phyloP scores from a whole-genome alignment of 1,284 basidiomycete genomes.

The Apiotrichum brassicae region DNA sequence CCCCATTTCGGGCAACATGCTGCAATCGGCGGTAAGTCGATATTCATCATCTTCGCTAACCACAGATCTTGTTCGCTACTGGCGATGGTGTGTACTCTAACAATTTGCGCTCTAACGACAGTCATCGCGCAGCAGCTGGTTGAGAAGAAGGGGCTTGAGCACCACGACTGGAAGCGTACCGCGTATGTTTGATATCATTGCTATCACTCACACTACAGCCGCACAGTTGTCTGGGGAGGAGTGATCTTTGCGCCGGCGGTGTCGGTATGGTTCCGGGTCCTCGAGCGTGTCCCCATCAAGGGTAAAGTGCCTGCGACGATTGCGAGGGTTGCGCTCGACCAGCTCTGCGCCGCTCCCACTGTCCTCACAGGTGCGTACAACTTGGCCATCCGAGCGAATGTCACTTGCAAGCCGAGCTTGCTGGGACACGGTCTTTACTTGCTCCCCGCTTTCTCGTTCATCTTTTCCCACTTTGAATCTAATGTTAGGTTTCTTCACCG shows the following conservation, averaged over 20 bases:
- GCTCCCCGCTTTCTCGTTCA: too few relatives aligned
- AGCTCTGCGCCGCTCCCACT: conserved; percentile 48
- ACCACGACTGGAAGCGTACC: conserved; percentile 47
- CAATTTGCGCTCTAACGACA: conserved; percentile 4
- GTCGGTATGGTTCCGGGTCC: conserved; percentile 41
- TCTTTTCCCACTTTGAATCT: background rate
- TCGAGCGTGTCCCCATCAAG: conserved; percentile 40
- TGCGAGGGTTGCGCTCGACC: conserved; percentile 45
- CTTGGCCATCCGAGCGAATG: too few relatives aligned
- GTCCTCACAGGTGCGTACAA: conserved; percentile 36
- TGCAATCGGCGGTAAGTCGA: conserved; percentile 40
- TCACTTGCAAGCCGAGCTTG: too few relatives aligned
- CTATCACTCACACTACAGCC: conserved; percentile 34
- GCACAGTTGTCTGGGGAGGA: conserved; percentile 46
- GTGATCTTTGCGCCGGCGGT: conserved; percentile 47
- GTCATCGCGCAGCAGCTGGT: conserved; percentile 51
- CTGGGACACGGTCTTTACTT: too few relatives aligned
- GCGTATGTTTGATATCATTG: conserved; percentile 29
- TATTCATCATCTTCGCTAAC: background rate
- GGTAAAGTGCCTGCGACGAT: conserved; percentile 33
- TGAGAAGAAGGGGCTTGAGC: conserved; percentile 46
- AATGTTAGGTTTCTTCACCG: conserved; percentile 47
- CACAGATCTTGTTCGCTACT: conserved; percentile 47
- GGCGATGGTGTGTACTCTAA: conserved; percentile 48
- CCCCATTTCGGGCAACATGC: conserved; percentile 41